phyloP scores from a whole-genome alignment of 306 rosid genomes.

The Dryas alaskensis region DNA sequence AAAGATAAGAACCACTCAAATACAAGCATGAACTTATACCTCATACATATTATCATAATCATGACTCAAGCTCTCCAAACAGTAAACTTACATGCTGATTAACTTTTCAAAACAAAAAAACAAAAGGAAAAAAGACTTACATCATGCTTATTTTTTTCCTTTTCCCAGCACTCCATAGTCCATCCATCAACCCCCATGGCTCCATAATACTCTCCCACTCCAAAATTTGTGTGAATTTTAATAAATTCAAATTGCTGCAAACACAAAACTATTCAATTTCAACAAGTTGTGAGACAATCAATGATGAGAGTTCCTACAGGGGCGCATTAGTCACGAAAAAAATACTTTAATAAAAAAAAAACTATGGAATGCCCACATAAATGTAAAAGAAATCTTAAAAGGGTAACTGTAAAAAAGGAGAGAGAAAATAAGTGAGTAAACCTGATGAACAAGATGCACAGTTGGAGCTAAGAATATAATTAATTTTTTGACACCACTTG shows the following conservation, averaged over 20 bases:
- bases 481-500: slow-evolving; percentile 36
- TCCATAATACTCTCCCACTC: slow-evolving; percentile 75
- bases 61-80: slow-evolving; percentile 15
- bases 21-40: slow-evolving; percentile 12
- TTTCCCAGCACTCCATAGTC: slow-evolving; percentile 65
- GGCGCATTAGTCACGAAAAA: background rate
- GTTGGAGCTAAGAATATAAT: slow-evolving; percentile 85
- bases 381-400: background rate
- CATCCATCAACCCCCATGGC: slow-evolving; percentile 82
- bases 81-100: background rate
- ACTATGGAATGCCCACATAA: background rate
- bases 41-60: background rate
- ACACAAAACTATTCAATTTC: slow-evolving; percentile 25
- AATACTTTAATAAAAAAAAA: background rate
- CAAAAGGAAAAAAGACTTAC: slow-evolving; percentile 36
- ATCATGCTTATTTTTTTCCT: slow-evolving; percentile 56
- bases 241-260: slow-evolving; percentile 72
- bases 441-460: slow-evolving; percentile 89
- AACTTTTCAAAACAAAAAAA: too few relatives aligned
- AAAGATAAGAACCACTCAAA: background rate
- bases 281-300: slow-evolving; percentile 10
- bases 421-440: background rate
- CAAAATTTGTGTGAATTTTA: slow-evolving; percentile 43
- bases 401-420: background rate
- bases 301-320: background rate